phyloP scores from a whole-genome alignment of 257 asterid species.

The Fraxinus anomala region DNA sequence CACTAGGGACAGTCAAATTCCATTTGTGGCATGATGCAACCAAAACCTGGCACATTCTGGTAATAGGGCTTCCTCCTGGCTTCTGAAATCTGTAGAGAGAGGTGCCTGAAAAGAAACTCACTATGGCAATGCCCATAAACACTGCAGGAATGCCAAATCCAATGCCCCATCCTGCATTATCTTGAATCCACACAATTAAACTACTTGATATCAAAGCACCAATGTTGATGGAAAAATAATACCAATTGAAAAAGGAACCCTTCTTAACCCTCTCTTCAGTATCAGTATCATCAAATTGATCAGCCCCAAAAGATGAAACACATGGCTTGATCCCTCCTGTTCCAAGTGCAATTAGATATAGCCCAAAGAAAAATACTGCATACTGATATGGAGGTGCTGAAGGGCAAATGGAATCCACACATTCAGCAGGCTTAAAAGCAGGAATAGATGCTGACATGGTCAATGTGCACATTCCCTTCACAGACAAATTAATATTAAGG shows the following conservation, averaged over 20 bases:
- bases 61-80: slow-evolving; percentile 97
- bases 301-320: slow-evolving; percentile 95
- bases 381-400: slow-evolving; percentile 75
- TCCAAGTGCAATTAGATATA: slow-evolving; percentile 88
- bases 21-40: slow-evolving; percentile 80
- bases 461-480: slow-evolving; percentile 91
- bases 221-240: slow-evolving; percentile 82
- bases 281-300: slow-evolving; percentile 95
- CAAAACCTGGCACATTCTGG: slow-evolving; percentile 89
- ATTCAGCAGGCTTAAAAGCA: slow-evolving; percentile 69
- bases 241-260: slow-evolving; percentile 98
- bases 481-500: neutral
- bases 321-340: slow-evolving; percentile 98
- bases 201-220: slow-evolving; percentile 90
- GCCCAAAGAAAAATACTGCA: slow-evolving; percentile 71
- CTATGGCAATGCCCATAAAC: slow-evolving; percentile 79
- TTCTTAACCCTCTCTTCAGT: slow-evolving; percentile 77
- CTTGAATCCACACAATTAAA: slow-evolving; percentile 94
- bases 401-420: slow-evolving; percentile 79
- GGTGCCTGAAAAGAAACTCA: slow-evolving; percentile 81
- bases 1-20: slow-evolving; percentile 57
- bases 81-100: slow-evolving; percentile 86
- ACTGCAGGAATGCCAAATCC: slow-evolving; percentile 92
- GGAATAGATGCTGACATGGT: slow-evolving; percentile 83
- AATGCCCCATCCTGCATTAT: slow-evolving; percentile 94